Percentiles rank a stretch among this genome's conserved stretches.
Evolutionary conservation across 1,139 yeast species (phyloP).

Genomic region (Petasospora rhodanensis): DNA sequence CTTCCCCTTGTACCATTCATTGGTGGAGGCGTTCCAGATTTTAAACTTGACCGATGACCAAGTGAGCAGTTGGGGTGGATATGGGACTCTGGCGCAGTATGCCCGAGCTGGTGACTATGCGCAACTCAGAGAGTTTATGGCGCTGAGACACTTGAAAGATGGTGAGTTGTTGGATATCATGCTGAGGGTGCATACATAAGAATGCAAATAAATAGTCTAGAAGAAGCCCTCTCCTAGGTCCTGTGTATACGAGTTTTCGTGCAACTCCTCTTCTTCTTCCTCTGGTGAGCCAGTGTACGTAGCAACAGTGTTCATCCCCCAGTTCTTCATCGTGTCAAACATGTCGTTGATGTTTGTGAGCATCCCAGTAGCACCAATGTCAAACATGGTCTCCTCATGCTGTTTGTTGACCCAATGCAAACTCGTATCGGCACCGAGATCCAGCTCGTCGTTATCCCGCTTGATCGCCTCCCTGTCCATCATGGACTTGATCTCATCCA

Average conservation of each 20-base stretch:
- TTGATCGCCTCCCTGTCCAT: slow-evolving; percentile 11
- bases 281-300: no score
- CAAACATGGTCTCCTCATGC: slow-evolving; percentile 49
- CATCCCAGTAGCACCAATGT: slow-evolving; percentile 70
- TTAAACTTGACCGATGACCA: slow-evolving; percentile 37
- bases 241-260: slow-evolving; percentile 3
- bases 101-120: slow-evolving; percentile 28
- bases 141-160: slow-evolving; percentile 26
- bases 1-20: slow-evolving; percentile 33
- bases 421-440: slow-evolving; percentile 8
- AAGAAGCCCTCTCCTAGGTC: slow-evolving; percentile 9
- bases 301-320: slow-evolving; percentile 17
- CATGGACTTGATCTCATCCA: slow-evolving; percentile 9
- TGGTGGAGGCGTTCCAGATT: slow-evolving; percentile 38
- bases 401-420: slow-evolving; percentile 46
- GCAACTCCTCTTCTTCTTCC: not conserved
- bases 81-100: slow-evolving; percentile 23
- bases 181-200: slow-evolving; percentile 25
- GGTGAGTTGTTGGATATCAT: slow-evolving; percentile 34
- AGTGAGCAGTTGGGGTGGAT: slow-evolving; percentile 30
- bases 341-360: slow-evolving; percentile 57
- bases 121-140: slow-evolving; percentile 23
- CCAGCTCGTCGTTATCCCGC: slow-evolving; percentile 14
- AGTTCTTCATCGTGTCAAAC: slow-evolving; percentile 28
- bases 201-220: slow-evolving; percentile 1